Evolutionary conservation across 495 filamentous ascomycete genomes (phyloP), one percentile per base, ranked within the genome.

Genomic region (Stereocaulon alpinum): DNA sequence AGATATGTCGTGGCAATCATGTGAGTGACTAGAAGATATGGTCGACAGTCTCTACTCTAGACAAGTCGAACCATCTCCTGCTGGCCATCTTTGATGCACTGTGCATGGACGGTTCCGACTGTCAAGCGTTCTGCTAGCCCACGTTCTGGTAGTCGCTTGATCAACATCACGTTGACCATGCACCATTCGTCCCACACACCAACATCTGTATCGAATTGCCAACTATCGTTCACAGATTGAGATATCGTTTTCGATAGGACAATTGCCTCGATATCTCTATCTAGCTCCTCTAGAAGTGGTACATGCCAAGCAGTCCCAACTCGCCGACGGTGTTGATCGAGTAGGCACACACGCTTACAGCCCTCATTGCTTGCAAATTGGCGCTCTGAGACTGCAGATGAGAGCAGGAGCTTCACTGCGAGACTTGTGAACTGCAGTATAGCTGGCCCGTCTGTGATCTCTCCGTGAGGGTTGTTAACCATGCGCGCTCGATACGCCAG

Each of bases 161-260:
- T 60, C 29, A 54, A 34, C 58, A 60, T 60, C 44, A 54, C 48
- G 20, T 60, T 60, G 48, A 37, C 14, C 15, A 60, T 32, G 27
- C 58, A 41, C 41, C 34, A 30, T 32, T 30, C 32, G 6, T 52
- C 34, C 30, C 32, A 52, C 10, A 10, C 32, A 40, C 34, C 34
- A 18, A 54, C 47, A 17, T 32, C 22, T 22, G 11, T 2, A 34
- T 60, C 27, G 17, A 22, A 59, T 12, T 50, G 42, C 43, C 22
- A 37, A 32, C 42, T 24, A 47, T 59, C 20, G 17, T 7, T 27
- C 41, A 15, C 45, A 10, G 57, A 37, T 12, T 37, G 4, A 42
- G 18, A 7, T 12, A 9, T 37, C 34, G 7, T 37, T 37, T 37
- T 37, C 7, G 34, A 37, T 12, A 37, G 34, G 27, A 14, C 10